Evolutionary conservation across 164 flowering plant genomes (phyloP), one percentile per base, ranked within the genome.

Genomic region (Tetracentron sinense): DNA sequence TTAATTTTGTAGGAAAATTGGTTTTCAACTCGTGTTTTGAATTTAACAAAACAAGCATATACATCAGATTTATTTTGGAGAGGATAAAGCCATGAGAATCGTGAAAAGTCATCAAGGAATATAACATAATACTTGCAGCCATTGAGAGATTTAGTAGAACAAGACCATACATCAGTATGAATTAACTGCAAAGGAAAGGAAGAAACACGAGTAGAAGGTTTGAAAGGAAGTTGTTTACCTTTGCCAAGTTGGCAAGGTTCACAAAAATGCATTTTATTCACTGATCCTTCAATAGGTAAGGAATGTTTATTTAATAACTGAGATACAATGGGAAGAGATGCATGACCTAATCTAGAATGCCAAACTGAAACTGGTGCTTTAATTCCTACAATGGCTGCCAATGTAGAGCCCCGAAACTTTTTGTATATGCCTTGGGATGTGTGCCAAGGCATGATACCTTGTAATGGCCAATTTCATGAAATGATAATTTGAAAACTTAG

Each of bases 31-130:
- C 6, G 20, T 1, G 8, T 57, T 57, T n/a, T 57, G 35, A 33
- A 57, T 42, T 23, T 22, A 42, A 23, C 4, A 58, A 58, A 44
- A 3, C 20, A 15, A 22, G 31, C 19, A 27, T 21, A 58, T 15
- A 26, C 62, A 42, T 42, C 60, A 21, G 50, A 58, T 19, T 58
- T 58, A 14, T 12, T 7, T 38, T 25, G 20, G 8, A 58, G 14
- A 6, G 49, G 50, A 44, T 21, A 42, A 12, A 58, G 8, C 33
- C 50, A 58, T 15, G 50, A 10, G 21, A 42, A 58, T 5, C 48
- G n/a, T 1, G 50, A 42, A 58, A 42, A 58, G 25, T 58, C 50
- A 44, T 58, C 62, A 3, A 58, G 7, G 25, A 58, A n/a, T n/a
- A n/a, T n/a, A n/a, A n/a, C n/a, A n/a, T n/a, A n/a, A n/a, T n/a